Evolutionary conservation across 306 rosid genomes (phyloP), one percentile per base, ranked within the genome.

Genomic region (Trichosanthes truncata): DNA sequence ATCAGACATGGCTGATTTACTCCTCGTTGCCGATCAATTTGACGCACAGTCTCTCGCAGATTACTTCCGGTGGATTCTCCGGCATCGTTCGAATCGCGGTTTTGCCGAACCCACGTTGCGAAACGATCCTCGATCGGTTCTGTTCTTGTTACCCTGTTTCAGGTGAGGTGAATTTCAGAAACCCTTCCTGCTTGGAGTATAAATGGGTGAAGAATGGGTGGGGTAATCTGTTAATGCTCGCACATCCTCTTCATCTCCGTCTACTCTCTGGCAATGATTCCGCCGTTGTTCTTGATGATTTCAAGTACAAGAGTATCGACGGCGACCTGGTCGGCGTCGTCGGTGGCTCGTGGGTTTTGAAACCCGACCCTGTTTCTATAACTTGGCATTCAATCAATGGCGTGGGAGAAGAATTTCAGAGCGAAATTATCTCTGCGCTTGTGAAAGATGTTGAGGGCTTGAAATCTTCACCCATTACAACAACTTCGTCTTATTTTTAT

Each of bases 241-340:
- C 97, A 6, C 98, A 94, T 80, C 98, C 97, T 81, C 89, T 94
- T 3, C 98, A 94, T 88, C 80, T 91, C 45, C 77, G 83, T 25
- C 90, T 94, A 5, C 51, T 94, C 8, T 33, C 86, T 14, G 17
- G 68, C 9, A 79, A 67, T 1, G 92, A 59, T 26, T 76, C 73
- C 69, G 69, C 79, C 8, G 85, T 84, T 10, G 74, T 92, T 84
- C 79, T 94, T 40, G 81, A 82, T 78, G 86, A 87, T 51, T 88
- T 92, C 2, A 94, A 83, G 86, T 91, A 86, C 38, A 91, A 7
- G 51, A 91, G 98, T 81, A 90, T 95, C 65, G 98, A 95, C 83
- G 98, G 98, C 11, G 97, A 91, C 1, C 95, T 95, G 60, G 91
- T 92, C 73, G 97, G 98, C 14, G 85, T 92, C 76, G 90, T 95